These are phyloP conservation scores for Triangularia setosa DNA, from an alignment of 2,329 filamentous ascomycete species.

Conservation along the genomic window DNA sequence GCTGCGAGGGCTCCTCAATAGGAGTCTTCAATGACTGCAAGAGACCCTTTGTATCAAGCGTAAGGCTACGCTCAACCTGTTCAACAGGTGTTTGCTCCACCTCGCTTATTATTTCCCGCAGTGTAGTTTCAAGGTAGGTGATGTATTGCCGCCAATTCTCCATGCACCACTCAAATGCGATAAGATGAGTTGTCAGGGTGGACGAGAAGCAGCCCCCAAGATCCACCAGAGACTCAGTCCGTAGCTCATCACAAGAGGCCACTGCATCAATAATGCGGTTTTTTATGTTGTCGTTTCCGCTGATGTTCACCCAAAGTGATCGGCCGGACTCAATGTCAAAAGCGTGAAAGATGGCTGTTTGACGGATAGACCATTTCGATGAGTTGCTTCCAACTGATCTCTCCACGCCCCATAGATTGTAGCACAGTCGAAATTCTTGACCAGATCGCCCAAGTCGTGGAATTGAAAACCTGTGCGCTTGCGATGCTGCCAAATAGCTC, in stretches of 20 bases:
- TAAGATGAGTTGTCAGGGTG: not conserved
- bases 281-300: not conserved
- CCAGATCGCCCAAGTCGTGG: not conserved
- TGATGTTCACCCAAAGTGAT: not conserved
- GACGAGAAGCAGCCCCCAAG: not conserved
- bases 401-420: not conserved
- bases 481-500: not conserved
- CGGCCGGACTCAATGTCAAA: not conserved
- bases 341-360: not conserved
- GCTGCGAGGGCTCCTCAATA: not conserved
- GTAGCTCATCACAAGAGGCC: not conserved
- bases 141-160: slow-evolving; percentile 4
- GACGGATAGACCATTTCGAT: not conserved
- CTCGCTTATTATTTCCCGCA: not conserved
- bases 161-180: slow-evolving; percentile 2
- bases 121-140: not conserved
- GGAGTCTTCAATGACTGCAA: not conserved
- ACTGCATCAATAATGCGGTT: not conserved
- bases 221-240: not conserved
- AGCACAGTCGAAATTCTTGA: not conserved
- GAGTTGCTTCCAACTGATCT: not conserved
- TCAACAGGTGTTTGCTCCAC: not conserved
- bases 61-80: not conserved
- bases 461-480: not conserved
- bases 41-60: not conserved